These are phyloP conservation scores for Colletotrichum acutatum DNA, from an alignment of 2,329 filamentous ascomycete species.

Conservation along the genomic window DNA sequence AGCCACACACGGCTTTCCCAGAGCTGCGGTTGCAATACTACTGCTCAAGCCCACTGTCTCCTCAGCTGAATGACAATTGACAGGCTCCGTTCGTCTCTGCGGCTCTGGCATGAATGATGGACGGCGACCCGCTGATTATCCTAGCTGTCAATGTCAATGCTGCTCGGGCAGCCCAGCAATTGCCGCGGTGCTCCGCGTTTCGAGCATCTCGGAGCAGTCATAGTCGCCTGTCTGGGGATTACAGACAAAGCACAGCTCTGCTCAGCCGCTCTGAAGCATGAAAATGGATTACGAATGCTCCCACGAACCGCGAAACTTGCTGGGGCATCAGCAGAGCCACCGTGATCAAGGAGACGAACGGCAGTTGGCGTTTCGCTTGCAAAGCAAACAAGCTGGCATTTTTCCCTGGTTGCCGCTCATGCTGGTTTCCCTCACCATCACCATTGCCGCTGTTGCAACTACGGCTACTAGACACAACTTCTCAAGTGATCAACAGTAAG, in stretches of 20 bases:
- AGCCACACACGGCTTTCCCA: constrained; percentile 31
- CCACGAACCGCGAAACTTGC: constrained; percentile 16
- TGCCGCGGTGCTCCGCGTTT: constrained; percentile 25
- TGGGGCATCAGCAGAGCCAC: not conserved
- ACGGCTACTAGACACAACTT: not conserved
- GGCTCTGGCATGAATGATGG: constrained; percentile 34
- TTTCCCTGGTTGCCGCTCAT: constrained; percentile 14
- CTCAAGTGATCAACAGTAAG: constrained; percentile 19
- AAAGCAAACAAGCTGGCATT: constrained; percentile 7
- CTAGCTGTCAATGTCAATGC: constrained; percentile 29
- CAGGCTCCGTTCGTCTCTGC: constrained; percentile 23
- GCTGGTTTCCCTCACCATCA: constrained; percentile 8
- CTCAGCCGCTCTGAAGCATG: constrained; percentile 25
- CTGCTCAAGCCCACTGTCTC: constrained; percentile 11
- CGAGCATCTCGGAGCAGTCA: not conserved
- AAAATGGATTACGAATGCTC: constrained; percentile 27
- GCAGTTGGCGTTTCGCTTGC: constrained; percentile 21
- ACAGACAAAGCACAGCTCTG: constrained; percentile 8
- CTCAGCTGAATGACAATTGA: constrained; percentile 20
- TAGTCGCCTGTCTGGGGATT: constrained; percentile 8
- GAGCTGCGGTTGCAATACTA: not conserved
- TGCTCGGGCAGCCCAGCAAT: constrained; percentile 18
- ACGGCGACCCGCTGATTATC: constrained; percentile 21
- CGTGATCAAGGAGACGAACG: constrained; percentile 22
- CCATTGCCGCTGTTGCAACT: constrained; percentile 27